Percentiles rank a stretch among this genome's conserved stretches.
Conservation (phyloP, 164 flowering plant species). For the Macadamia integrifolia region DNA sequence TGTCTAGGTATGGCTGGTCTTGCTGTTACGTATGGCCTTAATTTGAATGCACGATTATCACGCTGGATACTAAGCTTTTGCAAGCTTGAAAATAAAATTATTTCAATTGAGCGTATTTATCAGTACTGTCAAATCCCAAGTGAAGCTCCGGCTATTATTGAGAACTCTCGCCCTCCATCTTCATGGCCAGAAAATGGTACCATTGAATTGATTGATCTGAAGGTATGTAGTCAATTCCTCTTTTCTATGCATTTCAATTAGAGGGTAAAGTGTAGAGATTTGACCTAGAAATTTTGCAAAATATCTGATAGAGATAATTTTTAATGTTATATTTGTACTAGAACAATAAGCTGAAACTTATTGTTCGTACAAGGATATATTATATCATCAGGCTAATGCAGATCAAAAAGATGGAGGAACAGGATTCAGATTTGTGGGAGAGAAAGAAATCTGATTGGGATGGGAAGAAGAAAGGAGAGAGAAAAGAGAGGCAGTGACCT, state of each 20-base stretch:
- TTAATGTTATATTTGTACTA: too few relatives aligned
- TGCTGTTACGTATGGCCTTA: constrained; percentile 95
- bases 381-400: too few relatives aligned
- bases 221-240: constrained; percentile 38
- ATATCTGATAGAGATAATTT: background rate
- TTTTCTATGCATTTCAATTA: background rate
- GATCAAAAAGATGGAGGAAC: too few relatives aligned
- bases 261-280: background rate
- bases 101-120: constrained; percentile 91
- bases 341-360: too few relatives aligned
- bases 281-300: background rate
- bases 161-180: constrained; percentile 65
- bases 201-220: constrained; percentile 71
- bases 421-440: too few relatives aligned
- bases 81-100: constrained; percentile 96
- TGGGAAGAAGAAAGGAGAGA: too few relatives aligned
- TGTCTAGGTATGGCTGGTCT: constrained; percentile 93
- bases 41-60: constrained; percentile 89
- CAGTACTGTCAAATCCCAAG: constrained; percentile 82
- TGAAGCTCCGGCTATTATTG: constrained; percentile 83
- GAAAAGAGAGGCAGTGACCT: too few relatives aligned
- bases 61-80: constrained; percentile 98
- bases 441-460: too few relatives aligned
- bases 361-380: too few relatives aligned
- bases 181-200: constrained; percentile 89